These are phyloP conservation scores for Spiraea crenata DNA, from an alignment of 331 rosid genomes.

Conservation along the genomic window DNA sequence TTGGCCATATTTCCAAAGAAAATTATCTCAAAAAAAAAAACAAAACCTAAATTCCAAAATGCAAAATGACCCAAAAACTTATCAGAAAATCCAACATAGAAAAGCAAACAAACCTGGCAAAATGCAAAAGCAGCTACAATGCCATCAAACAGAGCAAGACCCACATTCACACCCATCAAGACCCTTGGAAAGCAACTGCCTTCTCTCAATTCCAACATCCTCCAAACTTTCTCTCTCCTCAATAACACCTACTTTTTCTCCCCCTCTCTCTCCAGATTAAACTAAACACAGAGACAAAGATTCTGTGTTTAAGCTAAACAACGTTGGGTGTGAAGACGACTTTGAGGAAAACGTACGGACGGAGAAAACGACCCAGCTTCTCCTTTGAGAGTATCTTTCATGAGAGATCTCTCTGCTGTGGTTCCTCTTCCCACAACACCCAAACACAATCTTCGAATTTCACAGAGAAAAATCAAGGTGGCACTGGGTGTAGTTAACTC, in stretches of 20 bases:
- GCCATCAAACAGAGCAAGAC: conserved; percentile 67
- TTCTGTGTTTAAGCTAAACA: conserved; percentile 15
- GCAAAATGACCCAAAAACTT: conserved; percentile 18
- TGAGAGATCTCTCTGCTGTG: conserved; percentile 32
- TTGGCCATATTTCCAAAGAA: conserved; percentile 4
- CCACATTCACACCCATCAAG: conserved; percentile 53
- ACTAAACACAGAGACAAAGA: conserved; percentile 24
- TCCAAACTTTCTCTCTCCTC: conserved; percentile 9
- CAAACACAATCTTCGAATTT: not conserved
- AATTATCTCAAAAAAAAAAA: conserved; percentile 1
- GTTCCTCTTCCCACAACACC: conserved; percentile 1
- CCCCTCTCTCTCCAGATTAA: conserved; percentile 14
- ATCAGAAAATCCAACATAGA: conserved; percentile 4
- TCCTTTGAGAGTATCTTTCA: conserved; percentile 21
- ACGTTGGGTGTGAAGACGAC: conserved; percentile 19
- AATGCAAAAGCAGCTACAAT: conserved; percentile 59
- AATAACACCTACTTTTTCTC: not conserved
- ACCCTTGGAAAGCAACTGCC: conserved; percentile 58
- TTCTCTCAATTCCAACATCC: conserved; percentile 54
- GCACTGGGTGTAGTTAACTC: conserved; percentile 6
- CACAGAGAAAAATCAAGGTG: conserved; percentile 7
- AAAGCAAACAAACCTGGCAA: conserved; percentile 56
- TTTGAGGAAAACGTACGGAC: conserved; percentile 16
- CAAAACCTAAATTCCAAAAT: conserved; percentile 11
- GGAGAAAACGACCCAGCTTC: conserved; percentile 4